Base-by-base conservation (phyloP, 495 filamentous ascomycete genomes). In the Penicillium daleae region DNA sequence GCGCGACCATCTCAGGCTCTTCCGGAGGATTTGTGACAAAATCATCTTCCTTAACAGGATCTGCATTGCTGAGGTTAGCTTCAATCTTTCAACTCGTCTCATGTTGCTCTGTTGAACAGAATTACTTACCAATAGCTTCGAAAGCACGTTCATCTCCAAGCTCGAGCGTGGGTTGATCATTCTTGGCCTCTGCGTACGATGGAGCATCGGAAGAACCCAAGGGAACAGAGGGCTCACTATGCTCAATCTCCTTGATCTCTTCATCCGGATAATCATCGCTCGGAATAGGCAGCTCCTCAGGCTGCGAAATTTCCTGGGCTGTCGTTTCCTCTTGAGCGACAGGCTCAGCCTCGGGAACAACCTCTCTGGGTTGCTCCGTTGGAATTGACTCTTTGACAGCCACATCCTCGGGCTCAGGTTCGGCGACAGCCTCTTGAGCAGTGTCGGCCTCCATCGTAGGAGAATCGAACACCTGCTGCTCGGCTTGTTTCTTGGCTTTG, bases 401-500 rank as follows among this genome's bases (percentile, higher is more conserved):
- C n/a, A 32, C 15, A 13, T 19, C 13, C n/a, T 22, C 44, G 48
- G 51, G 27, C 19, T 48, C 49, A 32, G 57, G 19, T 12, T 52
- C 50, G 0, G 54, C 6, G 42, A 22, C 31, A 8, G 19, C 33
- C 33, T 59, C 61, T 9, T 33, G 9, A 15, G 40, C n/a, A 52
- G 31, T 24, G 6, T 50, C 56, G 19, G 21, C 13, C 21, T 39
- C 15, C 12, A 24, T 17, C 31, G 37, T 49, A 61, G 61, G 10
- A 2, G 27, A 24, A 48, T 63, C 66, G 24, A 32, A 6, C 27
- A 33, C 17, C 26, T 68, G 59, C 50, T 65, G 29, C 37, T 70
- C 65, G 13, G 57, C 64, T 32, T 76, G 67, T 40, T 79, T 74
- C 69, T 78, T 78, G 27, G 70, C 68, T 54, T 80, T 82, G 54